phyloP scores from a whole-genome alignment of 352 stramenopile genomes.

The Phytophthora sp. region DNA sequence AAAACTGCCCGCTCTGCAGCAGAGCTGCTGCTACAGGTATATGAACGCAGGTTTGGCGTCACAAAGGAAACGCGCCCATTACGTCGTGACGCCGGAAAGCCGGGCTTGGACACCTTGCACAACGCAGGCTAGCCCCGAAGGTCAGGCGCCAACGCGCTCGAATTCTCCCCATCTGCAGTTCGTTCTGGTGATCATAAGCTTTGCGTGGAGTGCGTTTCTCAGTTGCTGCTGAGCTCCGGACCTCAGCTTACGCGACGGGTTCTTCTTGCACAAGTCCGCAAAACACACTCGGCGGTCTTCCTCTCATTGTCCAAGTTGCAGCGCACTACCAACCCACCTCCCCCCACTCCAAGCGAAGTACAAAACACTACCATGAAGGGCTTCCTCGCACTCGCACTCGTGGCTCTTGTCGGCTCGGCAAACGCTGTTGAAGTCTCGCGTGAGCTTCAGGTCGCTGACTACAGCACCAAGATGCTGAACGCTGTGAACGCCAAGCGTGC shows the following conservation, averaged over 20 bases:
- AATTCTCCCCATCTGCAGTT: conserved; percentile 20
- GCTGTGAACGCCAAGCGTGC: conserved; percentile 47
- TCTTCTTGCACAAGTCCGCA: neutral
- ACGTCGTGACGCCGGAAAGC: conserved; percentile 9
- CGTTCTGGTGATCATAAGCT: conserved; percentile 23
- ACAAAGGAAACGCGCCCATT: conserved; percentile 14
- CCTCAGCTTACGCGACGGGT: neutral
- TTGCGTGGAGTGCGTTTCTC: conserved; percentile 31
- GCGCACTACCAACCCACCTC: conserved; percentile 23
- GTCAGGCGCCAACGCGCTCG: neutral
- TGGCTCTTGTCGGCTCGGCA: conserved; percentile 27
- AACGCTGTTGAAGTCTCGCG: conserved; percentile 7
- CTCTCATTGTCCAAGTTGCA: conserved; percentile 35
- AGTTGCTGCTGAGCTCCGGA: neutral
- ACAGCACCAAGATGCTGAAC: conserved; percentile 38
- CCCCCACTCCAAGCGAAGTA: conserved; percentile 22
- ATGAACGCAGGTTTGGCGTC: neutral
- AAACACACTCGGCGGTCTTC: conserved; percentile 3
- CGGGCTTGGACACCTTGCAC: conserved; percentile 1
- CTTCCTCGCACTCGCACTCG: conserved; percentile 28
- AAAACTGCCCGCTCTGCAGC: neutral
- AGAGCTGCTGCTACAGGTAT: neutral
- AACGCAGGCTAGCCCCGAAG: neutral
- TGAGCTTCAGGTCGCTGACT: conserved; percentile 41
- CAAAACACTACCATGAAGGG: conserved; percentile 23